Evolutionary conservation across 2,329 filamentous ascomycete genomes (phyloP).

Genomic region (Fusarium brevicatenulatum): DNA sequence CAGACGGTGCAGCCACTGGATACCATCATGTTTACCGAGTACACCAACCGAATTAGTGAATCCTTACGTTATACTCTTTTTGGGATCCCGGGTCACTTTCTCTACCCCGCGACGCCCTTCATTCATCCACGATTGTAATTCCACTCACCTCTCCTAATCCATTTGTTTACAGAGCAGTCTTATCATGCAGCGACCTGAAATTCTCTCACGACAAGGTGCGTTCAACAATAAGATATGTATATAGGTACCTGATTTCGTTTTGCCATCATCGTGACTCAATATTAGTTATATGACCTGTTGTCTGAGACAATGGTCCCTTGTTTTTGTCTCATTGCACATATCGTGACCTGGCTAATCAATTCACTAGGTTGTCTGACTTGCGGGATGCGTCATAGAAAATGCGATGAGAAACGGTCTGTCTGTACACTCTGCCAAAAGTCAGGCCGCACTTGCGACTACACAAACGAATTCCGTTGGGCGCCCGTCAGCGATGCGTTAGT

Average conservation of each 20-base stretch:
- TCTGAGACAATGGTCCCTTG: too few species aligned
- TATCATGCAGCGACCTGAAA: not conserved
- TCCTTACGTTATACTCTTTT: not conserved
- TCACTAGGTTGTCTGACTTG: not conserved
- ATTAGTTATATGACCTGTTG: not conserved
- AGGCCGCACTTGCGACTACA: not conserved
- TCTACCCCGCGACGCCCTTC: not conserved
- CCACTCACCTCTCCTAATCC: not conserved
- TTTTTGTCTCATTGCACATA: not conserved
- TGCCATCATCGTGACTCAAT: not conserved
- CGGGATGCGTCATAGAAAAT: not conserved
- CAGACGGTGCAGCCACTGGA: not conserved
- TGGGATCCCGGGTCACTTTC: not conserved
- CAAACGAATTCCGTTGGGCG: not conserved
- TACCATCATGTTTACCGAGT: too few species aligned
- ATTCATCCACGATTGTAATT: not conserved
- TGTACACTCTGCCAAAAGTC: not conserved
- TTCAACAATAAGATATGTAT: not conserved
- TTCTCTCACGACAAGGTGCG: not conserved
- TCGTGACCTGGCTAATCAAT: not conserved
- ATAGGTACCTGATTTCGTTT: too few species aligned
- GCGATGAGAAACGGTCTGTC: not conserved
- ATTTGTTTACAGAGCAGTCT: not conserved
- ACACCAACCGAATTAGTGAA: not conserved
- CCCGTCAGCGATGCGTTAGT: not conserved